These are phyloP conservation scores for Phoma sp. DNA, from an alignment of 2,329 filamentous ascomycete genomes.

Conservation along the genomic window DNA sequence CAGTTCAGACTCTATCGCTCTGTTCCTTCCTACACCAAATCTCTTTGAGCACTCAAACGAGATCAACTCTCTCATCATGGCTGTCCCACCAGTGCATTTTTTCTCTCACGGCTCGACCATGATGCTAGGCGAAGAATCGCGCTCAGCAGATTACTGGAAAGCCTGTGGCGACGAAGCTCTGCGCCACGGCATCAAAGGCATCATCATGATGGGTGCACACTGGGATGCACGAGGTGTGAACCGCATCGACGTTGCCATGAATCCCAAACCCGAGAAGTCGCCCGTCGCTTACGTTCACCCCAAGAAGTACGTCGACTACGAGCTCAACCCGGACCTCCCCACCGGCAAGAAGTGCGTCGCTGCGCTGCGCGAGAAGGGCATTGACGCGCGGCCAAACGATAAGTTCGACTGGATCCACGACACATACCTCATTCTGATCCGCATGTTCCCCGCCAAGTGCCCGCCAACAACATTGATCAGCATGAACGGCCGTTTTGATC, in stretches of 20 bases:
- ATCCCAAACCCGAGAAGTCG: slow-evolving; percentile 65
- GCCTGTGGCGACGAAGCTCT: slow-evolving; percentile 68
- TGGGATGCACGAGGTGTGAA: slow-evolving; percentile 65
- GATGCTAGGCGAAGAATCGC: slow-evolving; percentile 71
- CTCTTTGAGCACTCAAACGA: neutral
- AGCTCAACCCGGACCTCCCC: slow-evolving; percentile 64
- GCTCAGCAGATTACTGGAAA: slow-evolving; percentile 70
- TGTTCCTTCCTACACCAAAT: neutral
- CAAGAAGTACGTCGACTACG: slow-evolving; percentile 68
- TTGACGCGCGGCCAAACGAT: slow-evolving; percentile 60
- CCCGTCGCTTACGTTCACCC: slow-evolving; percentile 72
- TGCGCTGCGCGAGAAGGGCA: slow-evolving; percentile 59
- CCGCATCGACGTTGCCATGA: slow-evolving; percentile 65
- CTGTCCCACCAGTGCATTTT: slow-evolving; percentile 65
- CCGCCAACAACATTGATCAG: slow-evolving; percentile 69
- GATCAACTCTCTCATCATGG: slow-evolving; percentile 20
- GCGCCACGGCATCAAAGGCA: slow-evolving; percentile 63
- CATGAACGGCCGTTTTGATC: slow-evolving; percentile 63
- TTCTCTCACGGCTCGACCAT: slow-evolving; percentile 75
- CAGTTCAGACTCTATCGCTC: no score
- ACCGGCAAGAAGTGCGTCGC: slow-evolving; percentile 59
- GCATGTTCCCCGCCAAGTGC: slow-evolving; percentile 71
- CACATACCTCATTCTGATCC: slow-evolving; percentile 70
- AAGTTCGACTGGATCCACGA: slow-evolving; percentile 76
- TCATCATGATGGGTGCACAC: slow-evolving; percentile 74